These are phyloP conservation scores for peach (Prunus persica) DNA, from an alignment of 306 rosid species.

Conservation along the genomic window DNA sequence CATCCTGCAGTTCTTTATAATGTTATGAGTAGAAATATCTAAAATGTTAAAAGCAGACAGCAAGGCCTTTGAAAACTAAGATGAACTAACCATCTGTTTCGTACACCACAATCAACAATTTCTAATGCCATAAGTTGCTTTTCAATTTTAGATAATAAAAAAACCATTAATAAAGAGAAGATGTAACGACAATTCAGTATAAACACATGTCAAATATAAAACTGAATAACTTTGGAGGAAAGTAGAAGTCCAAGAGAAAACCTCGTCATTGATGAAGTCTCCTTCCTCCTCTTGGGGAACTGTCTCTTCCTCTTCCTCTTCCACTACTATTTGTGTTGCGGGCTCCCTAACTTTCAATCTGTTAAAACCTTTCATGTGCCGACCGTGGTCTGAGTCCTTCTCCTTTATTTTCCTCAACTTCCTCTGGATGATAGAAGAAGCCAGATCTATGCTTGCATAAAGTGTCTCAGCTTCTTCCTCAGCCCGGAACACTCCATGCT, in stretches of 20 bases:
- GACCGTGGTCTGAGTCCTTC: constrained; percentile 81
- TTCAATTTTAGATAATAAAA: too few relatives aligned
- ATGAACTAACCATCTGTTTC: too few relatives aligned
- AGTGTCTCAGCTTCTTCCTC: constrained; percentile 84
- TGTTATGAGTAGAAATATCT: too few relatives aligned
- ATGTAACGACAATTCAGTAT: neutral
- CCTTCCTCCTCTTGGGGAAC: constrained; percentile 41
- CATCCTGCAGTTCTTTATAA: too few relatives aligned
- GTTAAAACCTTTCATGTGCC: constrained; percentile 91
- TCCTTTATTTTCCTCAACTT: constrained; percentile 95
- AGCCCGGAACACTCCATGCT: constrained; percentile 87
- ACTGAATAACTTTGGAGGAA: neutral
- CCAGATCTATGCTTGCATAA: constrained; percentile 82
- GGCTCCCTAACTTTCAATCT: constrained; percentile 68
- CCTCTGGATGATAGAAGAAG: constrained; percentile 82
- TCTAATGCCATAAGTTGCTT: too few relatives aligned
- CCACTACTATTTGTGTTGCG: constrained; percentile 17
- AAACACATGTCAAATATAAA: neutral
- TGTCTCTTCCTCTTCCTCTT: constrained; percentile 31
- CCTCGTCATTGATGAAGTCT: constrained; percentile 52
- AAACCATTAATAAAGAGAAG: neutral
- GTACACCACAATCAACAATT: too few relatives aligned
- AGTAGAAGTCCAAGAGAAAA: constrained; percentile 24
- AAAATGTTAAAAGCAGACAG: too few relatives aligned
- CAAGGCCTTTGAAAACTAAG: too few relatives aligned